Base-by-base conservation (phyloP, 2,329 filamentous ascomycete genomes). In the Penicillium decumbens region DNA sequence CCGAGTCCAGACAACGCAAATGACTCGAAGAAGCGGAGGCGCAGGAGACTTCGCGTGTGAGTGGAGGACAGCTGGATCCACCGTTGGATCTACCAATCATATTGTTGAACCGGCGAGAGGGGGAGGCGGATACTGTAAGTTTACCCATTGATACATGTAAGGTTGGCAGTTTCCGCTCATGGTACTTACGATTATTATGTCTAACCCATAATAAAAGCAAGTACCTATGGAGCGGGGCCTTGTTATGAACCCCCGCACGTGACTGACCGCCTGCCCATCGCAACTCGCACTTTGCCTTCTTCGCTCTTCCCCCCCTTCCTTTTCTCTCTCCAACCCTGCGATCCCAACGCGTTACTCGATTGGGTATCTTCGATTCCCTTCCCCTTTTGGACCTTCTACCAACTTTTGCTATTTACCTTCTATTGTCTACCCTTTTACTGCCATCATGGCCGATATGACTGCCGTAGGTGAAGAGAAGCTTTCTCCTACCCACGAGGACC, bases 391-490 rank as follows among this genome's bases (percentile, higher is more conserved):
- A 58, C 67, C 49, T 55, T 55, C 52, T 55, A 55, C 54, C 58
- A 52, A 51, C 49, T 43, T 51, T 46, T 49, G 46, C 44, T 43
- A 52, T 51, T 50, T 47, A 50, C 50, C 48, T 53, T 51, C 24
- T 37, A 9, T n/a, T 23, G 3, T 35, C 13, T 45, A 37, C 24
- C 39, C 42, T 35, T 43, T 47, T 41, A 32, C 49, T 50, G 56
- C 59, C 56, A 63, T 48, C 57, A 89, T 90, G 87, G 85, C 85
- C 78, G 87, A 90, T 76, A 86, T 89, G 75, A 82, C 85, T 67
- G 84, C 87, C 70, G 83, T 88, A 78, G 84, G 87, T 66, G 84
- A 88, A 69, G 83, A 83, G 64, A 87, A 87, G 62, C 83, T 85
- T 55, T 83, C 81, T 63, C 85, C 87, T 64, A 80, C 87, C 67